Conservation (phyloP, 2,329 filamentous ascomycete species). For the Fusarium albosuccineum region DNA sequence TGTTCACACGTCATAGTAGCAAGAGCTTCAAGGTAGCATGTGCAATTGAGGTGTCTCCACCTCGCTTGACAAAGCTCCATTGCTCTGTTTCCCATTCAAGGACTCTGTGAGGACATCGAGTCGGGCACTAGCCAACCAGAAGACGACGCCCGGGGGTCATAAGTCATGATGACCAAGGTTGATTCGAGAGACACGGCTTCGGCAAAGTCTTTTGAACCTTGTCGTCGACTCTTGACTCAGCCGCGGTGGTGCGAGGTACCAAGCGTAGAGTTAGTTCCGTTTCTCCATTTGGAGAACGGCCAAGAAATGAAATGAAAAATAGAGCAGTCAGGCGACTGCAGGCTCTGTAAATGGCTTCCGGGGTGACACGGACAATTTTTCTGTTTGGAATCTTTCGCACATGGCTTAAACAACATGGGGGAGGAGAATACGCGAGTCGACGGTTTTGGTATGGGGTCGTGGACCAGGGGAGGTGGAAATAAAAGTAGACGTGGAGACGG, state of each 20-base stretch:
- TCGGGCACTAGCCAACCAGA: slow-evolving; percentile 30
- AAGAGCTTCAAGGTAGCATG: slow-evolving; percentile 8
- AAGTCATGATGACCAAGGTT: not conserved
- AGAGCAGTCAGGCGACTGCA: slow-evolving; percentile 2
- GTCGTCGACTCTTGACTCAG: too few species aligned
- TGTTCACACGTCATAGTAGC: slow-evolving; percentile 8
- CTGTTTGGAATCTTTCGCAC: not conserved
- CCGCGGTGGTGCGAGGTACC: not conserved
- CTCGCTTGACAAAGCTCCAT: slow-evolving; percentile 16
- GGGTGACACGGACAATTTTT: slow-evolving; percentile 3
- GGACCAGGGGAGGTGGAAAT: slow-evolving; percentile 11
- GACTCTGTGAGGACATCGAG: not conserved
- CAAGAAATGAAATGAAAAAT: not conserved
- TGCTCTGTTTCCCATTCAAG: not conserved
- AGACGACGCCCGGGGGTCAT: not conserved
- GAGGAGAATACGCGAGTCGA: slow-evolving; percentile 7
- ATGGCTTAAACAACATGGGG: not conserved
- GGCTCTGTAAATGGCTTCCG: not conserved
- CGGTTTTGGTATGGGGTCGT: slow-evolving; percentile 1
- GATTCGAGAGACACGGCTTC: not conserved
- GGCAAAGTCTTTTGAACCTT: not conserved
- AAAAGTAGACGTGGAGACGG: slow-evolving; percentile 8
- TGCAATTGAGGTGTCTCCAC: slow-evolving; percentile 20
- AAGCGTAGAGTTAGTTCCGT: not conserved
- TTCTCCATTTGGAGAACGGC: not conserved